A percentile compares a stretch with the other conserved stretches of the same genome.
Conservation (phyloP, 2,329 filamentous ascomycete species). For the Pyrenochaeta sp. region DNA sequence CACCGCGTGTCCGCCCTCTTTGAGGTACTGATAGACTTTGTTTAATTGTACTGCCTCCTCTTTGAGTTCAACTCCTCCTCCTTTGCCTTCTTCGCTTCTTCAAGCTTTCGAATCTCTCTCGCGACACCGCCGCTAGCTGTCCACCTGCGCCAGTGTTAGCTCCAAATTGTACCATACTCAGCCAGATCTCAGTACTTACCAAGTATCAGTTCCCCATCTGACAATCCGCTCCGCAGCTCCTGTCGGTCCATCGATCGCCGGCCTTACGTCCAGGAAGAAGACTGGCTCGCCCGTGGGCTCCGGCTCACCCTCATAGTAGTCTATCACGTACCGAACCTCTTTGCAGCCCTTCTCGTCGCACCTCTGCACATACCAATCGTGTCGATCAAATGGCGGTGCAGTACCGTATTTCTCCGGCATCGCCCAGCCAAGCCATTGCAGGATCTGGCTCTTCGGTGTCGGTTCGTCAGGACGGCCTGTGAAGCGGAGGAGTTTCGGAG, state of each 20-base stretch:
- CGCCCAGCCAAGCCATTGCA: conserved; percentile 79
- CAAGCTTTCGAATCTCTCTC: conserved; percentile 54
- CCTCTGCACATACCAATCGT: conserved; percentile 94
- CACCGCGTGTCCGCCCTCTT: neutral
- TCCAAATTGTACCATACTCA: no score
- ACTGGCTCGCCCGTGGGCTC: conserved; percentile 90
- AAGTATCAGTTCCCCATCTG: conserved; percentile 91
- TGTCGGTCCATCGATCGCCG: conserved; percentile 82
- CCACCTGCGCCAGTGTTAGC: conserved; percentile 57
- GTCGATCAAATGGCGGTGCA: conserved; percentile 91
- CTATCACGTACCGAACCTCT: conserved; percentile 93
- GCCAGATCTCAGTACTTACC: conserved; percentile 54
- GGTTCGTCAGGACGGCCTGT: conserved; percentile 87
- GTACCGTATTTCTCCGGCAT: conserved; percentile 82
- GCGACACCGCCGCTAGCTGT: conserved; percentile 78
- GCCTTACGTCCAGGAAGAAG: conserved; percentile 93
- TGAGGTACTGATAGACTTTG: neutral
- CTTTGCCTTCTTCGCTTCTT: conserved; percentile 38
- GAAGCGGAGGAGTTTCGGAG: conserved; percentile 83
- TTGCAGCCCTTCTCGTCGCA: conserved; percentile 71
- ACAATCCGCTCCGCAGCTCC: conserved; percentile 83
- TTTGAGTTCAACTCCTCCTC: conserved; percentile 34
- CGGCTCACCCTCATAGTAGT: conserved; percentile 88
- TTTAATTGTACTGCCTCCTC: conserved; percentile 38
- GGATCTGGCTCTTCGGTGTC: conserved; percentile 88